Evolutionary conservation across 768 basidiomycete species (phyloP).

Genomic region (Suillus lakei): DNA sequence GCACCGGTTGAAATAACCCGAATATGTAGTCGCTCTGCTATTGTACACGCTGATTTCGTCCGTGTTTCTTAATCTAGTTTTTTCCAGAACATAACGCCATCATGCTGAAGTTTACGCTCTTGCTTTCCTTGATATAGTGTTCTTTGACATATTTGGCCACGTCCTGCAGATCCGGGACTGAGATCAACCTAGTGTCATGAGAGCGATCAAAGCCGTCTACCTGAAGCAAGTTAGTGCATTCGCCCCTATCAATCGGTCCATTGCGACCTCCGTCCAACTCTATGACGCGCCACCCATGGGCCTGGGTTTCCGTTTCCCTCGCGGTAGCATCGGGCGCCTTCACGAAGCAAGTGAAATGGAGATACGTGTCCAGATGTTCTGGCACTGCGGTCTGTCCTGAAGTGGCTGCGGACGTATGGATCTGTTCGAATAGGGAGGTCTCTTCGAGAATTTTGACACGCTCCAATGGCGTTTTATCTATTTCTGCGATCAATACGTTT

Average conservation of each 20-base stretch:
- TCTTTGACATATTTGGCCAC: constrained; percentile 50
- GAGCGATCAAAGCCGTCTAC: constrained; percentile 35
- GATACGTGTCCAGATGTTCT: constrained; percentile 65
- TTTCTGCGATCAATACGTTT: neutral
- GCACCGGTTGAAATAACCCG: neutral
- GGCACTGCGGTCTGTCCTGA: constrained; percentile 74
- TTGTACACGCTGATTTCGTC: constrained; percentile 1
- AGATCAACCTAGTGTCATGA: neutral
- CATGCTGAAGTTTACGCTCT: constrained; percentile 50
- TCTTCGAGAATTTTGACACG: constrained; percentile 77
- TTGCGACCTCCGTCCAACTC: constrained; percentile 84
- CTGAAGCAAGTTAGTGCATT: constrained; percentile 59
- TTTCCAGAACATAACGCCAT: constrained; percentile 48
- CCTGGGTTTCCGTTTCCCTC: constrained; percentile 19
- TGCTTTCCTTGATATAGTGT: constrained; percentile 43
- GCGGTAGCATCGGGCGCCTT: constrained; percentile 54
- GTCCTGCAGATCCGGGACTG: constrained; percentile 38
- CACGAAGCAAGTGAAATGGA: constrained; percentile 91
- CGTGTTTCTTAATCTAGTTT: neutral
- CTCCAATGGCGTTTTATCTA: constrained; percentile 73
- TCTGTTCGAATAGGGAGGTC: constrained; percentile 74
- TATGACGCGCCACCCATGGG: constrained; percentile 54
- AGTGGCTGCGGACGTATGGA: constrained; percentile 73
- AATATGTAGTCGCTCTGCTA: neutral
- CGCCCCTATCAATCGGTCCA: constrained; percentile 83